These are phyloP conservation scores for Stygiomarasmius scandens DNA, from an alignment of 1,284 basidiomycete species.

Conservation along the genomic window DNA sequence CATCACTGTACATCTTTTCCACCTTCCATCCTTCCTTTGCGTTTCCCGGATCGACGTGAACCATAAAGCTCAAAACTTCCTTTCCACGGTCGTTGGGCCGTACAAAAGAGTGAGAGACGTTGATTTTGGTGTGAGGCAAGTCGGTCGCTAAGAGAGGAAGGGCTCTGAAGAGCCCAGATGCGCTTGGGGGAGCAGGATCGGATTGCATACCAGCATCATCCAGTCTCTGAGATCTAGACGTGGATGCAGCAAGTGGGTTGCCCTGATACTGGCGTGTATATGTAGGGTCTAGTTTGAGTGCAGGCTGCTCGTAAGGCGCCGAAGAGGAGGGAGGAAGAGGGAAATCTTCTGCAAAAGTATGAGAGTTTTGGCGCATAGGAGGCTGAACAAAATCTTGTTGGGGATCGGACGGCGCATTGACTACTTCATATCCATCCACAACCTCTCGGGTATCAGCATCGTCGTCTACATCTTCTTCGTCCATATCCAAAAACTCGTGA, in stretches of 20 bases:
- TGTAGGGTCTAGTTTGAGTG: constrained; percentile 7
- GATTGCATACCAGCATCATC: not conserved
- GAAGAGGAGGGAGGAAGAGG: constrained; percentile 38
- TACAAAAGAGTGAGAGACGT: constrained; percentile 76
- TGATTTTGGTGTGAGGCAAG: constrained; percentile 63
- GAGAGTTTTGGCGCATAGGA: constrained; percentile 1
- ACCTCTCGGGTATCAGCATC: constrained; percentile 24
- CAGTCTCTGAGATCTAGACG: not conserved
- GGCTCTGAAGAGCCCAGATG: constrained; percentile 57
- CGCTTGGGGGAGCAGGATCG: not conserved
- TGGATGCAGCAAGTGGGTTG: not conserved
- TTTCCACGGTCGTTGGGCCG: constrained; percentile 85
- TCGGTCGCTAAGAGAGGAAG: constrained; percentile 71
- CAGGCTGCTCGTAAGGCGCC: not conserved
- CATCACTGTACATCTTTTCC: constrained; percentile 93
- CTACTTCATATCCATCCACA: constrained; percentile 25
- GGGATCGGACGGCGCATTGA: constrained; percentile 10
- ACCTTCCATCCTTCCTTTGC: constrained; percentile 84
- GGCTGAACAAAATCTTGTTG: not conserved
- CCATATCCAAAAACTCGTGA: constrained; percentile 65
- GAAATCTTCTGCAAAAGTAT: constrained; percentile 43
- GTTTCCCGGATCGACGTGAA: constrained; percentile 65
- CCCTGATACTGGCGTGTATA: too few species aligned
- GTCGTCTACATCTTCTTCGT: constrained; percentile 40
- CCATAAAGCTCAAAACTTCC: constrained; percentile 84